Evolutionary conservation across 495 filamentous ascomycete species (phyloP), one percentile per base, ranked within the genome.

Genomic region (Lasiosphaeriaceae sp.): DNA sequence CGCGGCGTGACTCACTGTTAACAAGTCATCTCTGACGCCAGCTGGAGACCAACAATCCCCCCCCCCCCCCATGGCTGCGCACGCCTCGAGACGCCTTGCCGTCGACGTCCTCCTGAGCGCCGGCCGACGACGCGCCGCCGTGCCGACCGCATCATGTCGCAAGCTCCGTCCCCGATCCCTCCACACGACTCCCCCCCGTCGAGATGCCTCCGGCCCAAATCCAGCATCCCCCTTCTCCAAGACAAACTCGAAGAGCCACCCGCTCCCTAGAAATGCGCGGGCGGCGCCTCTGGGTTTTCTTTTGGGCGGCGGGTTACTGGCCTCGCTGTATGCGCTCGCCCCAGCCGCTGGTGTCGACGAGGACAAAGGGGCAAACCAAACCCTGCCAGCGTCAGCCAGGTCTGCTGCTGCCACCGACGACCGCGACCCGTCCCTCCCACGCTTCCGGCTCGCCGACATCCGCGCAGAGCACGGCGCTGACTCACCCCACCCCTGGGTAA

Each of bases 401-500:
- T 11, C 29, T 8, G 16, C 54, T 14, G 6, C 69, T 6, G 43
- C 37, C 39, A 51, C 55, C 34, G 66, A 70, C 48, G 60, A 56
- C 50, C 65, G 65, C n/a, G 71, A 74, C 46, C 66, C 68, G 11
- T 61, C 64, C 23, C 57, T 77, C 16, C 76, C 75, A 0, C 71
- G 70, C 7, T 80, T 74, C 64, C 72, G 75, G 4, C 70, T 84
- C 26, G 53, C 67, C 50, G 77, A 82, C 35, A 60, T 85, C 21
- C 71, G 65, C n/a, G 62, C 67, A 19, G 58, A 77, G 22, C 82
- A 85, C 59, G 76, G 72, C 12, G 64, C 67, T 0, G 69, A 70
- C 19, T 80, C 82, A 0, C 52, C 70, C 1, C 50, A 67, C 3
- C 76, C 76, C 16, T 85, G 82, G 82, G 76, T 84, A 0, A 76